These are phyloP conservation scores for Kwoniella dendrophila DNA, from an alignment of 768 basidiomycete genomes.

Conservation along the genomic window DNA sequence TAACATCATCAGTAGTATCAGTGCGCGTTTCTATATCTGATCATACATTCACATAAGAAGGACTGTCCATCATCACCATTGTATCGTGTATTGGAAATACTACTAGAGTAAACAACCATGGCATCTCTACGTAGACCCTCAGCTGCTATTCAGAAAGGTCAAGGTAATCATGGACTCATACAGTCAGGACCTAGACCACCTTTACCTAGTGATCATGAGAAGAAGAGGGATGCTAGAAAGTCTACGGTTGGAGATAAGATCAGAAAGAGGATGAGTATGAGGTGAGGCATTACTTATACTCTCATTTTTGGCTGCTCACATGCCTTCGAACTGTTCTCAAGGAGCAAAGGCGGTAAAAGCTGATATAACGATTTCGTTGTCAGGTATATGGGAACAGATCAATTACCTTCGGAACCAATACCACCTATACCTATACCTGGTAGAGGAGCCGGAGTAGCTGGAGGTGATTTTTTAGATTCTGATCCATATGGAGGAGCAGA, in stretches of 20 bases:
- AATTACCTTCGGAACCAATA: conserved; percentile 10
- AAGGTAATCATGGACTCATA: conserved; percentile 5
- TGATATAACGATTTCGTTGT: neutral
- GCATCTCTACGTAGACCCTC: conserved; percentile 47
- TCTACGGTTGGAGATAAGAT: conserved; percentile 79
- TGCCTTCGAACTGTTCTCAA: neutral
- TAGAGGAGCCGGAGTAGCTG: too few relatives aligned
- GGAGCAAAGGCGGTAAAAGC: neutral
- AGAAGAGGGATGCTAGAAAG: conserved; percentile 55
- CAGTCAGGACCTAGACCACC: conserved; percentile 22
- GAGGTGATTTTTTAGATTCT: conserved; percentile 30
- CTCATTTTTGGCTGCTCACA: neutral
- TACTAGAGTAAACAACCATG: conserved; percentile 19
- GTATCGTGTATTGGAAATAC: too few relatives aligned
- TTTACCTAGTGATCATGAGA: conserved; percentile 15
- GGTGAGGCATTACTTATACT: conserved; percentile 64
- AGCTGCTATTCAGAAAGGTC: conserved; percentile 26
- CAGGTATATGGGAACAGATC: conserved; percentile 33
- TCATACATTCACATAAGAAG: too few relatives aligned
- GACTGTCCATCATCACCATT: too few relatives aligned
- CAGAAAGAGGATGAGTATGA: conserved; percentile 93
- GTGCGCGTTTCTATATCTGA: too few relatives aligned
- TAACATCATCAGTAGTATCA: too few relatives aligned
- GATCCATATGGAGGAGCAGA: conserved; percentile 36
- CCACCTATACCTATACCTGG: conserved; percentile 36